These are phyloP conservation scores for Leccinum rimulosum DNA, from an alignment of 768 basidiomycete species.

Conservation along the genomic window DNA sequence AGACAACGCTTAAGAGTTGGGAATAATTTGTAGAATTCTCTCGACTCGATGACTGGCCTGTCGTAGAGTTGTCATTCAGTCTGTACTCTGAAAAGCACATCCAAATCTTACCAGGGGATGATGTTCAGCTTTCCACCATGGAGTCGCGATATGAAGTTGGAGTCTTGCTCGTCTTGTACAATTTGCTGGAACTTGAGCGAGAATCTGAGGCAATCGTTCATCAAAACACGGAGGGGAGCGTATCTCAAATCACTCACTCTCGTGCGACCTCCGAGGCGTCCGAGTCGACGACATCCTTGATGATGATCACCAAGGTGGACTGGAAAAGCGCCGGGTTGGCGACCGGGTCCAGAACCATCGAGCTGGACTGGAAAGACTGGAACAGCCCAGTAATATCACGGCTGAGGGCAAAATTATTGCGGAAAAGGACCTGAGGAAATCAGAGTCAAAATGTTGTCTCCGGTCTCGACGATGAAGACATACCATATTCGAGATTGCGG, in stretches of 20 bases:
- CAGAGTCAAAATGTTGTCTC: not conserved
- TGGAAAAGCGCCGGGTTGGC: constrained; percentile 58
- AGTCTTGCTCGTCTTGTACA: constrained; percentile 54
- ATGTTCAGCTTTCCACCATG: constrained; percentile 55
- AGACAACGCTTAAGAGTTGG: constrained; percentile 43
- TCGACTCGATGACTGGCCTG: constrained; percentile 59
- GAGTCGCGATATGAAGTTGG: constrained; percentile 60
- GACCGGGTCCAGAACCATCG: constrained; percentile 53
- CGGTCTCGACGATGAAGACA: constrained; percentile 10
- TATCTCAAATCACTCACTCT: constrained; percentile 44
- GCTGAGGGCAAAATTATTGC: constrained; percentile 63
- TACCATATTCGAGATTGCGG: constrained; percentile 64
- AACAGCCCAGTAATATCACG: constrained; percentile 62
- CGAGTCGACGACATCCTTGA: constrained; percentile 65
- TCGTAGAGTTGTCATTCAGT: not conserved
- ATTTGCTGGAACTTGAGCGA: constrained; percentile 57
- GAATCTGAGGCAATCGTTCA: constrained; percentile 37
- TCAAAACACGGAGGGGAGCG: not conserved
- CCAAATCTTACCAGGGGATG: constrained; percentile 46
- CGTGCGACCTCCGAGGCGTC: constrained; percentile 56
- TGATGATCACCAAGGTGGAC: constrained; percentile 58
- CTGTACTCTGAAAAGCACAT: not conserved
- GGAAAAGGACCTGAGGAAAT: constrained; percentile 50
- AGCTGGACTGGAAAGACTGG: constrained; percentile 58
- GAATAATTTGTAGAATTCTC: constrained; percentile 55